phyloP scores from a whole-genome alignment of 192 early-diverging fungal species.

The Coemansia erecta region DNA sequence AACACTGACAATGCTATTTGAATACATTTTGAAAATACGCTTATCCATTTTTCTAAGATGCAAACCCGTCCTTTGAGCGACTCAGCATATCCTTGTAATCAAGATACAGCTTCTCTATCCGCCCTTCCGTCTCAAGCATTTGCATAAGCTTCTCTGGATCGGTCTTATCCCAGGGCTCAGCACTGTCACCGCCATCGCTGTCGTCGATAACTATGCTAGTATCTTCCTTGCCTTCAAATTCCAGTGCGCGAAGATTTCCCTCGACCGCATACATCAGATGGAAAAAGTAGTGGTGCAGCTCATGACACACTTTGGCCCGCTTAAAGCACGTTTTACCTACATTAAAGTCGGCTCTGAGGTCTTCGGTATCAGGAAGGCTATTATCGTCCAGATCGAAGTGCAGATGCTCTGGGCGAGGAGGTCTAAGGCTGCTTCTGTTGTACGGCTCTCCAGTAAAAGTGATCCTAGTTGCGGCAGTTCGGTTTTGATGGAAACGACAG shows the following conservation, averaged over 20 bases:
- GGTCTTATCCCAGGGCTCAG: not conserved
- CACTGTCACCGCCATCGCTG: not conserved
- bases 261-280: constrained; percentile 26
- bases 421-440: constrained; percentile 20
- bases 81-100: constrained; percentile 26
- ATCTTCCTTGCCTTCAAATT: not conserved
- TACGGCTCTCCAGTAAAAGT: constrained; percentile 30
- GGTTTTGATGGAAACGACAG: constrained; percentile 38
- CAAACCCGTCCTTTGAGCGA: constrained; percentile 36
- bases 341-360: constrained; percentile 17
- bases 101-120: constrained; percentile 19
- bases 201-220: not conserved
- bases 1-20: not conserved
- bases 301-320: constrained; percentile 33
- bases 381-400: not conserved
- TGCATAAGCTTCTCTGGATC: constrained; percentile 38
- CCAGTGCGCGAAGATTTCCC: constrained; percentile 8
- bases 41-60: constrained; percentile 4
- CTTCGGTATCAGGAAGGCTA: not conserved
- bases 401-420: constrained; percentile 16
- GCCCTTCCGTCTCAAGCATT: constrained; percentile 26
- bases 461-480: constrained; percentile 42
- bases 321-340: constrained; percentile 31
- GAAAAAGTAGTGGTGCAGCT: constrained; percentile 47
- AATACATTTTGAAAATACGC: not conserved